These are phyloP conservation scores for Stemphylium vesicarium DNA, from an alignment of 2,329 filamentous ascomycete species.

Conservation along the genomic window DNA sequence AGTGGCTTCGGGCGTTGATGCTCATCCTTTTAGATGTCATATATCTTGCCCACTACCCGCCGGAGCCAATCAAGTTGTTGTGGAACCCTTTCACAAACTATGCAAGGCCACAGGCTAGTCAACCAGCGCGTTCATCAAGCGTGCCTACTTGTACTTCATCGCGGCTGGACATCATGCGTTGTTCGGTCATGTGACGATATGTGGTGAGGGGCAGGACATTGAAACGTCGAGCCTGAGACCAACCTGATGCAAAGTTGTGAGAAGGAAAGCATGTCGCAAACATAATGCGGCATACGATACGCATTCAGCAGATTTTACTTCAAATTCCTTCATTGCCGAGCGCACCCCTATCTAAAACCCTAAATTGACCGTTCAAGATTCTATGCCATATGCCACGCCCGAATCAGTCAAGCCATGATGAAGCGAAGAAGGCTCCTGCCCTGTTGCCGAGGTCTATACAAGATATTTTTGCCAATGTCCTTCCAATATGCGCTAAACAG, in stretches of 20 bases:
- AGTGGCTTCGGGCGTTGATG: conserved; percentile 33
- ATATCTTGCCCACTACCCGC: conserved; percentile 24
- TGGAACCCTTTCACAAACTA: not conserved
- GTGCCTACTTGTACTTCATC: conserved; percentile 2
- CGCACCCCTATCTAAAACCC: conserved; percentile 17
- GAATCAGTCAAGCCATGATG: not conserved
- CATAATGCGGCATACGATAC: too few species aligned
- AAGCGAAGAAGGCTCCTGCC: not conserved
- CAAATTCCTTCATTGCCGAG: conserved; percentile 7
- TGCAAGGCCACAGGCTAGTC: not conserved
- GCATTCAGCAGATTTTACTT: not conserved
- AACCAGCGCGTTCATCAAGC: not conserved
- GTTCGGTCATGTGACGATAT: conserved; percentile 21
- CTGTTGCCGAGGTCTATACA: conserved; percentile 22
- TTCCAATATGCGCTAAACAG: conserved; percentile 13
- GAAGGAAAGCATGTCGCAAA: not conserved
- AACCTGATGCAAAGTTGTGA: too few species aligned
- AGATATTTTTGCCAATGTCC: conserved; percentile 1
- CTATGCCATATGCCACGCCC: conserved; percentile 26
- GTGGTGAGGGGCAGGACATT: not conserved
- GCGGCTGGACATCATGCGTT: conserved; percentile 23
- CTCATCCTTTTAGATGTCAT: conserved; percentile 31
- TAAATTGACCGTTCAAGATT: conserved; percentile 20
- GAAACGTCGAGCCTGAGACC: not conserved
- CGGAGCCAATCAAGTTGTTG: conserved; percentile 4